These are phyloP conservation scores for Sonneratia alba DNA, from an alignment of 345 rosid genomes.

Conservation along the genomic window DNA sequence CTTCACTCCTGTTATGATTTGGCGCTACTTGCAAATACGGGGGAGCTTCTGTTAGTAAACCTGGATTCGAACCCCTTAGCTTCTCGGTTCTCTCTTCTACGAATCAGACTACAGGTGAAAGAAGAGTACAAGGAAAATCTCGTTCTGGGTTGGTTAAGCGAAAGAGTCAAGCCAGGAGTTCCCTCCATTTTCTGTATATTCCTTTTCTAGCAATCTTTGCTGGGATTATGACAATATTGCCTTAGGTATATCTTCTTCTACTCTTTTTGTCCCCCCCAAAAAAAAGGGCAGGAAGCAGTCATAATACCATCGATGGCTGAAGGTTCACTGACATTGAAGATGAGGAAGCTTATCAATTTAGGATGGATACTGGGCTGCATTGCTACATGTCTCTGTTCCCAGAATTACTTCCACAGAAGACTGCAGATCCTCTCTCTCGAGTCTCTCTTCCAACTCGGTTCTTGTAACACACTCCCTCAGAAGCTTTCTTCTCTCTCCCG, in stretches of 20 bases:
- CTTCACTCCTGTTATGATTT: constrained; percentile 17
- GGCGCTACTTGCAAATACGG: constrained; percentile 27
- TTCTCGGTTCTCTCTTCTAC: neutral
- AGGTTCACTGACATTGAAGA: constrained; percentile 60
- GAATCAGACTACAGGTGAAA: too few relatives aligned
- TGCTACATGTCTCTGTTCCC: constrained; percentile 71
- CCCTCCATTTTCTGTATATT: too few relatives aligned
- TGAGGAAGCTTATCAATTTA: constrained; percentile 54
- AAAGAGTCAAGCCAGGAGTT: too few relatives aligned
- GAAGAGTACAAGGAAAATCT: too few relatives aligned
- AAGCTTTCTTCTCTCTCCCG: neutral
- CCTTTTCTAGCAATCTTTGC: constrained; percentile 72
- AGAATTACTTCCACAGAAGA: constrained; percentile 48
- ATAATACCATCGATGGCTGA: constrained; percentile 35
- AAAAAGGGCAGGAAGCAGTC: constrained; percentile 72
- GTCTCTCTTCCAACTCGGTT: too few relatives aligned
- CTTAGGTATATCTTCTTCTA: constrained; percentile 84
- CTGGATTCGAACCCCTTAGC: neutral
- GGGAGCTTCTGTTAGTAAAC: neutral
- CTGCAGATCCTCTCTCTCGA: constrained; percentile 21
- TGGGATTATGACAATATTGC: constrained; percentile 65
- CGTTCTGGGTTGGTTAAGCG: too few relatives aligned
- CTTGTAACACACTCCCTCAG: neutral
- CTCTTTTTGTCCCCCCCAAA: constrained; percentile 55
- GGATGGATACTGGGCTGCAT: constrained; percentile 92